phyloP scores from a whole-genome alignment of 805 yeast species.

The Candida patagonica region DNA sequence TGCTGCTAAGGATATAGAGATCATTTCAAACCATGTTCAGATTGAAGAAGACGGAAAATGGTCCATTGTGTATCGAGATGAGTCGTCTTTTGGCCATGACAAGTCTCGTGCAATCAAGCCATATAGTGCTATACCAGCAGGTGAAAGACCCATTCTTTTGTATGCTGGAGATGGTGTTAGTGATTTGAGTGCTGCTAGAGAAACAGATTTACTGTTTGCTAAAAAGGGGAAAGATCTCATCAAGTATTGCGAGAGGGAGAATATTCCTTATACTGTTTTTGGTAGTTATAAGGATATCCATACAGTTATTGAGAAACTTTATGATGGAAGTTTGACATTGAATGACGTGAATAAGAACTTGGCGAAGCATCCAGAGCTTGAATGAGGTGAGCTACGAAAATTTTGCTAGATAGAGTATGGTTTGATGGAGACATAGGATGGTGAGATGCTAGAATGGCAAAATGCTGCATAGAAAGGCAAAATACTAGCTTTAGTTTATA shows the following conservation, averaged over 20 bases:
- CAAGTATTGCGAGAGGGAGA: slow-evolving; percentile 69
- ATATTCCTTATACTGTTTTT: slow-evolving; percentile 79
- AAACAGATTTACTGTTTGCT: slow-evolving; percentile 88
- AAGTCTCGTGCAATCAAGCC: slow-evolving; percentile 71
- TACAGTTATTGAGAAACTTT: slow-evolving; percentile 45
- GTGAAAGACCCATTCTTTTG: slow-evolving; percentile 55
- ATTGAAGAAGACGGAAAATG: slow-evolving; percentile 51
- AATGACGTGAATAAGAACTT: slow-evolving; percentile 6
- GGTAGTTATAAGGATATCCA: slow-evolving; percentile 68
- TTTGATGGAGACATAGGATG: no score
- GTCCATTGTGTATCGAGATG: slow-evolving; percentile 81
- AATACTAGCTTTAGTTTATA: no score
- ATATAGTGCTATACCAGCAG: slow-evolving; percentile 28
- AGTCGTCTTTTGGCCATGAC: slow-evolving; percentile 88
- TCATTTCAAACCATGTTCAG: slow-evolving; percentile 70
- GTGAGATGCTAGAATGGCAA: no score
- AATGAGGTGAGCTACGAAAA: no score
- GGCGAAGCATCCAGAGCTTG: no score
- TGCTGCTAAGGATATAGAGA: slow-evolving; percentile 61
- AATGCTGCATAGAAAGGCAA: no score
- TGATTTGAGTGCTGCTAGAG: slow-evolving; percentile 90
- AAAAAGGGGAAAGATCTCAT: slow-evolving; percentile 86
- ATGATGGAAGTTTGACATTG: slow-evolving; percentile 32
- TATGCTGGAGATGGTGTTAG: slow-evolving; percentile 98
- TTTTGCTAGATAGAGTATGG: no score